A percentile compares a stretch with the other conserved stretches of the same genome.
Evolutionary conservation across 371 early-diverging fungal genomes (phyloP).

Genomic region (Apophysomyces trapeziformis): DNA sequence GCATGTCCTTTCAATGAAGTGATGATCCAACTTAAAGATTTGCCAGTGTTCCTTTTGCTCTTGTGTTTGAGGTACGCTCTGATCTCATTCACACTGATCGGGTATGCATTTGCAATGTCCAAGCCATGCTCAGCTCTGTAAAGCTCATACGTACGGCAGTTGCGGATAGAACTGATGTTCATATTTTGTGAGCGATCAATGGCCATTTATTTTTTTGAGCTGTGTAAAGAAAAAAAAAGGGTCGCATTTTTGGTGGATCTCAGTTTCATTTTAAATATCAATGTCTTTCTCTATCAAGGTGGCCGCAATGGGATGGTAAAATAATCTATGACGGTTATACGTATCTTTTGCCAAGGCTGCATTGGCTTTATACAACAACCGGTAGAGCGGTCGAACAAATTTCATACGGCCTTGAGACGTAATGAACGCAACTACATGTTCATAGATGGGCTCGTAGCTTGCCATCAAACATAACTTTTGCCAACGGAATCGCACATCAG

Average conservation of each 20-base stretch:
- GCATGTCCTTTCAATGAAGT: background rate
- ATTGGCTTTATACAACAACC: constrained; percentile 57
- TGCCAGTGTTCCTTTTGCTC: background rate
- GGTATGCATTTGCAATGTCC: background rate
- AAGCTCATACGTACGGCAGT: background rate
- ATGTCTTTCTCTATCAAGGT: constrained; percentile 80
- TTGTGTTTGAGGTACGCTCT: background rate
- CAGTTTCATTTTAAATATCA: constrained; percentile 35
- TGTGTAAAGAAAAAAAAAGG: too few species aligned
- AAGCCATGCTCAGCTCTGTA: background rate
- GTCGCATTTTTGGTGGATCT: too few species aligned
- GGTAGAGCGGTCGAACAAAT: constrained; percentile 82
- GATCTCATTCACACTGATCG: background rate
- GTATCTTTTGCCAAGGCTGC: constrained; percentile 76
- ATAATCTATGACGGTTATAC: constrained; percentile 70
- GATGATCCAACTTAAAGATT: background rate
- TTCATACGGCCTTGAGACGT: constrained; percentile 93
- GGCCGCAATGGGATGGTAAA: constrained; percentile 93
- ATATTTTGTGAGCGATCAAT: background rate
- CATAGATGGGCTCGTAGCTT: constrained; percentile 72
- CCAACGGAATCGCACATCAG: constrained; percentile 89
- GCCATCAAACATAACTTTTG: constrained; percentile 78
- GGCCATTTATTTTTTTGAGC: too few species aligned
- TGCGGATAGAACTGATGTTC: background rate
- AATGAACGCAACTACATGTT: constrained; percentile 76